These are phyloP conservation scores for Isabelozyma gotoi DNA, from an alignment of 805 yeast species.

Conservation along the genomic window DNA sequence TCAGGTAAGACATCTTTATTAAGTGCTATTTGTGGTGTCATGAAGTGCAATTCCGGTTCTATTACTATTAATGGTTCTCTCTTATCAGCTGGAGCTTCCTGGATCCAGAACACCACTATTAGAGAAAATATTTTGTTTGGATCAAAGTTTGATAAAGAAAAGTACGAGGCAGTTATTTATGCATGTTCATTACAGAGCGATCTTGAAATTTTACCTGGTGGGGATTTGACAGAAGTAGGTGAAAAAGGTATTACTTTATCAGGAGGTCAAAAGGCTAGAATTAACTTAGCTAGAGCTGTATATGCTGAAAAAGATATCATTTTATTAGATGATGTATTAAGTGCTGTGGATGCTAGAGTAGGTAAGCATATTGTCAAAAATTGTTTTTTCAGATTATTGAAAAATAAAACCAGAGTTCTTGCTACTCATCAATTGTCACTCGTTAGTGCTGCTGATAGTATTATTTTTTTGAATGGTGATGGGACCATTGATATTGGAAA, in stretches of 20 bases:
- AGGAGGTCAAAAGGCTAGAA: constrained; percentile 89
- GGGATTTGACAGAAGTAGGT: constrained; percentile 79
- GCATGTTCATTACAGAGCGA: constrained; percentile 72
- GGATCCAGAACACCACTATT: constrained; percentile 78
- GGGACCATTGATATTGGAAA: constrained; percentile 63
- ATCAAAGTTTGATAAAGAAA: constrained; percentile 44
- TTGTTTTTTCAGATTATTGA: constrained; percentile 62
- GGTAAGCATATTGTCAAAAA: constrained; percentile 75
- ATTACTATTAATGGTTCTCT: constrained; percentile 50
- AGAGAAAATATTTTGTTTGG: constrained; percentile 77
- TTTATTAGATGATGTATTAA: constrained; percentile 73
- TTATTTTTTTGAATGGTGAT: constrained; percentile 68
- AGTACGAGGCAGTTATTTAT: constrained; percentile 53
- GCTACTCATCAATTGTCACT: constrained; percentile 85
- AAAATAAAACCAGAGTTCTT: constrained; percentile 62
- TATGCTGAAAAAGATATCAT: constrained; percentile 68
- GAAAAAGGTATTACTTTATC: constrained; percentile 83
- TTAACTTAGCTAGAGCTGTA: constrained; percentile 76
- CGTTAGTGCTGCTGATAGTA: constrained; percentile 65
- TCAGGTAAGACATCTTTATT: constrained; percentile 78
- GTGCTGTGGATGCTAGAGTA: constrained; percentile 86
- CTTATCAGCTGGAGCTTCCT: not conserved
- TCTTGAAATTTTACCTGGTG: constrained; percentile 65
- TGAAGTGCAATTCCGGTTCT: constrained; percentile 55
- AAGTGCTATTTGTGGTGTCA: constrained; percentile 69